phyloP scores from a whole-genome alignment of 108 stramenopile genomes.

The Heterococcus sp. region DNA sequence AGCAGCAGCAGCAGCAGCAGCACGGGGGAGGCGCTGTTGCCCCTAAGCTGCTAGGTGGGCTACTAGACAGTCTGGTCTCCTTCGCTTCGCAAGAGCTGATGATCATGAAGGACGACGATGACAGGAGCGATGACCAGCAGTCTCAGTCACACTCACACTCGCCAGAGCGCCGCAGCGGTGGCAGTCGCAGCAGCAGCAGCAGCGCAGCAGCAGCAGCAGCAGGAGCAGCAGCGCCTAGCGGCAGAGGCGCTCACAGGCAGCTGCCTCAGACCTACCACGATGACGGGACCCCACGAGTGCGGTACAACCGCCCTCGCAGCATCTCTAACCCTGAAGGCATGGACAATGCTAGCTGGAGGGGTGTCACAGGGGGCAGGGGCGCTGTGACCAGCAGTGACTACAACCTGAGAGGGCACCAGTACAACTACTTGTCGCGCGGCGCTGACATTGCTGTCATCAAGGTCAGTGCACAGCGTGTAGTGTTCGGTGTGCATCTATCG shows the following conservation, averaged over 20 bases:
- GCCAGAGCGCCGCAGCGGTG: not conserved
- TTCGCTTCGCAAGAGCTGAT: not conserved
- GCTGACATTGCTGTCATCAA: not conserved
- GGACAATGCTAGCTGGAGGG: not conserved
- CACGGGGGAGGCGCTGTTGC: not conserved
- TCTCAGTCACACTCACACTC: too few species aligned
- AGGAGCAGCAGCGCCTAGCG: not conserved
- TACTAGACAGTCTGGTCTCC: not conserved
- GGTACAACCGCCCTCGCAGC: not conserved
- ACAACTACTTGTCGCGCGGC: slow-evolving; percentile 9
- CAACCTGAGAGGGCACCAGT: not conserved
- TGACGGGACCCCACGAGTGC: not conserved
- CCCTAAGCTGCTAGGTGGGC: too few species aligned
- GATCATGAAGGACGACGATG: too few species aligned
- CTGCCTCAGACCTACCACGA: slow-evolving; percentile 13
- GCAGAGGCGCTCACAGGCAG: not conserved
- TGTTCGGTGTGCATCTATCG: slow-evolving; percentile 9
- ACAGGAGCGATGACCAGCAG: too few species aligned
- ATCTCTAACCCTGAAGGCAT: not conserved
- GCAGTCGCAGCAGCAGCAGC: slow-evolving; percentile 5
- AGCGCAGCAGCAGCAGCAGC: not conserved
- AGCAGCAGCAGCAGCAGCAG: not conserved
- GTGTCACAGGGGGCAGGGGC: not conserved
- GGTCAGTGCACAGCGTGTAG: slow-evolving; percentile 1
- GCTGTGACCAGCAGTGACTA: not conserved